Percentiles rank a stretch among this genome's conserved stretches.
Evolutionary conservation across 164 flowering plant genomes (phyloP).

Genomic region (Vitis cinerea): DNA sequence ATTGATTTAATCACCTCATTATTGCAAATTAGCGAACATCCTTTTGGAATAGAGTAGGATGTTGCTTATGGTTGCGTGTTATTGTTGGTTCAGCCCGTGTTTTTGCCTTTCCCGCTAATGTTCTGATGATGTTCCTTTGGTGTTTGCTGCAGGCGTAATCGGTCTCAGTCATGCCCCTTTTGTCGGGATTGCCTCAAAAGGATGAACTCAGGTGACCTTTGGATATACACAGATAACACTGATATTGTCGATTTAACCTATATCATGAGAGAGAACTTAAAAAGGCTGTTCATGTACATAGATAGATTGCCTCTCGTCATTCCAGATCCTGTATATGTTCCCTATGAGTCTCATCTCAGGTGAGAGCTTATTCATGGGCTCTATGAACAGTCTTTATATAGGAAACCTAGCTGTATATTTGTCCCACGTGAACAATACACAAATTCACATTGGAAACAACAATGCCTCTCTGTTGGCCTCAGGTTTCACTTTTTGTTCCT

Average conservation of each 20-base stretch:
- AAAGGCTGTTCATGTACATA: conserved; percentile 43
- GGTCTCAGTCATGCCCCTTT: conserved; percentile 57
- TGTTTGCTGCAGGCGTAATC: conserved; percentile 31
- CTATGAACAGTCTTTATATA: not conserved
- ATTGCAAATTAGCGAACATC: too few species aligned
- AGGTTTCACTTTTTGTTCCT: not conserved
- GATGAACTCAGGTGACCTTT: conserved; percentile 45
- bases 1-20: too few species aligned
- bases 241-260: conserved; percentile 33
- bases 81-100: too few species aligned
- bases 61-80: too few species aligned
- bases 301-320: conserved; percentile 41
- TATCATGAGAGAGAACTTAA: conserved; percentile 31
- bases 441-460: too few species aligned
- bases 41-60: too few species aligned
- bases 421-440: not conserved
- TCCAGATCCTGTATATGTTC: conserved; percentile 25
- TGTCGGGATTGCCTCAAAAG: conserved; percentile 48
- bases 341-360: conserved; percentile 31
- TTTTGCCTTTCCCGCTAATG: not conserved
- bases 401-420: not conserved
- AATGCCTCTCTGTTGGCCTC: not conserved
- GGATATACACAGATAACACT: conserved; percentile 33
- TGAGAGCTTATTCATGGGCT: conserved; percentile 13
- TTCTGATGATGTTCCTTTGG: not conserved